phyloP scores from a whole-genome alignment of 371 early-diverging fungal genomes.

The Batrachochytrium dendrobatidis region DNA sequence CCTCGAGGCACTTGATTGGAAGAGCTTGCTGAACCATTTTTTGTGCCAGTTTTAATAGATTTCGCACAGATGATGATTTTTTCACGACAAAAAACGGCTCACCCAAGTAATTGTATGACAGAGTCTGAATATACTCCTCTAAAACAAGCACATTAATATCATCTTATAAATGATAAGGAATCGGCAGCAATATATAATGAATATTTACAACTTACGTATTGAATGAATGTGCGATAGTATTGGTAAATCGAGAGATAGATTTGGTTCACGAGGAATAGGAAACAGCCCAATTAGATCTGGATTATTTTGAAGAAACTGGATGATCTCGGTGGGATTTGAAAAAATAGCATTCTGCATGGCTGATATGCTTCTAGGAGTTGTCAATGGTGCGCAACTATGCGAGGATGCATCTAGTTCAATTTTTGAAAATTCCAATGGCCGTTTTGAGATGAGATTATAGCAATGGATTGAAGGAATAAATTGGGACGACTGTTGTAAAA shows the following conservation, averaged over 20 bases:
- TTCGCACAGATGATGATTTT: constrained; percentile 18
- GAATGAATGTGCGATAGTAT: background rate
- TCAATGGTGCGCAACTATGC: too few relatives aligned
- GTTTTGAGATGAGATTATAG: too few relatives aligned
- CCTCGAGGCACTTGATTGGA: constrained; percentile 44
- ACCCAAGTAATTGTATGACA: constrained; percentile 20
- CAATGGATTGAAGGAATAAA: too few relatives aligned
- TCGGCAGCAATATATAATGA: background rate
- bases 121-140: constrained; percentile 16
- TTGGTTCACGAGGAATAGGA: background rate
- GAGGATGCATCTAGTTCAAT: too few relatives aligned
- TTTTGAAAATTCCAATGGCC: too few relatives aligned
- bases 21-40: constrained; percentile 21
- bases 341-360: too few relatives aligned
- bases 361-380: too few relatives aligned
- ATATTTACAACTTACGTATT: background rate
- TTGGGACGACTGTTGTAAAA: too few relatives aligned
- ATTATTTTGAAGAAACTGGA: background rate
- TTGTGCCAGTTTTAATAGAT: constrained; percentile 18
- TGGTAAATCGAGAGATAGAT: background rate
- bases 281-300: background rate
- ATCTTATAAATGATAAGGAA: background rate
- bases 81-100: constrained; percentile 23
- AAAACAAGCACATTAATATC: background rate
- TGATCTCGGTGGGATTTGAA: background rate